A percentile compares a stretch with the other conserved stretches of the same genome.
Conservation (phyloP, 2,329 filamentous ascomycete species). For the Calonectria hongkongensis region DNA sequence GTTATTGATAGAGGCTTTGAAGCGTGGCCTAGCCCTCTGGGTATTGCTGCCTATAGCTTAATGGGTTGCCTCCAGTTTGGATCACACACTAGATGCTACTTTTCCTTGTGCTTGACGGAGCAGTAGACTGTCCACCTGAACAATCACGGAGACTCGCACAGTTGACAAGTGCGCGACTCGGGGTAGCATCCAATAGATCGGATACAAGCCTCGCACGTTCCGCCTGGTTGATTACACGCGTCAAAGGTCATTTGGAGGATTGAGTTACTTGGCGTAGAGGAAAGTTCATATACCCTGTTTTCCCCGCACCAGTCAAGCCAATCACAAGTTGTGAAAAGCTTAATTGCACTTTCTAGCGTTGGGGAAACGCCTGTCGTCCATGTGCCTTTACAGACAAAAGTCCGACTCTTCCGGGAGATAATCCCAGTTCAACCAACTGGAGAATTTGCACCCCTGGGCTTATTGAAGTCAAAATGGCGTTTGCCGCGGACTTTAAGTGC, state of each 20-base stretch:
- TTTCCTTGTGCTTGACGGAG: too few species aligned
- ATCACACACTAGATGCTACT: too few species aligned
- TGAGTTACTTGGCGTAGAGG: neutral
- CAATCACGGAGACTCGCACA: too few species aligned
- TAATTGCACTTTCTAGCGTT: too few species aligned
- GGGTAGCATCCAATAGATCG: too few species aligned
- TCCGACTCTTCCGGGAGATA: conserved; percentile 6
- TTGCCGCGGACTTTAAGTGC: conserved; percentile 4
- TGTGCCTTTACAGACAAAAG: neutral
- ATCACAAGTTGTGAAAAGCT: neutral
- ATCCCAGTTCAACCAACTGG: conserved; percentile 7
- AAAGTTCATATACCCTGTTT: conserved; percentile 3
- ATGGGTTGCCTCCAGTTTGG: too few species aligned
- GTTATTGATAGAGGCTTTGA: too few species aligned
- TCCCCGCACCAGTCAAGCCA: conserved; percentile 5
- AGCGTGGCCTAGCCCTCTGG: too few species aligned
- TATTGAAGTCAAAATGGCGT: conserved; percentile 1
- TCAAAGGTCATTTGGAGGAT: neutral
- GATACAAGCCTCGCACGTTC: neutral
- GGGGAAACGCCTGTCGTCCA: neutral
- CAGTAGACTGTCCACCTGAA: too few species aligned
- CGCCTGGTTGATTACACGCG: neutral
- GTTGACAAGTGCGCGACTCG: too few species aligned
- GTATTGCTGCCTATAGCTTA: too few species aligned
- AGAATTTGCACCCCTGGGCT: neutral